Conservation (phyloP, 2,329 filamentous ascomycete species). For the Hymenoscyphus occultus region DNA sequence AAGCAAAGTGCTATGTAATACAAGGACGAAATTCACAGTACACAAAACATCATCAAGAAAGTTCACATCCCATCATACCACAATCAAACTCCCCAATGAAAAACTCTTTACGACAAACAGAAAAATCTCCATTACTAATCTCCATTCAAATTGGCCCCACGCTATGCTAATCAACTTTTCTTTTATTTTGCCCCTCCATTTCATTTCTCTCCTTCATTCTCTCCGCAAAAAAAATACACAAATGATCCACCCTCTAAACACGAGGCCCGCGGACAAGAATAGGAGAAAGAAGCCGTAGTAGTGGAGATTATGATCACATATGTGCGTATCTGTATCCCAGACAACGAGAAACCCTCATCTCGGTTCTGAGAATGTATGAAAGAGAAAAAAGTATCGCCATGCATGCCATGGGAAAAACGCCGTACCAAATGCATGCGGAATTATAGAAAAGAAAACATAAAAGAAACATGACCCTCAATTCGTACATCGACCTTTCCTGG, state of each 20-base stretch:
- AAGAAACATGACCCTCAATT: neutral
- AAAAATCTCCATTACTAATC: too few relatives aligned
- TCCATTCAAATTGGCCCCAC: neutral
- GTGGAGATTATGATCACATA: neutral
- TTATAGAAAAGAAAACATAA: neutral
- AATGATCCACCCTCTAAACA: neutral
- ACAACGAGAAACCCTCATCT: neutral
- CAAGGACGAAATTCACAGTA: too few relatives aligned
- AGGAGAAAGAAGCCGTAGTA: neutral
- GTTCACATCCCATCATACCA: too few relatives aligned
- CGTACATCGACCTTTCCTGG: neutral
- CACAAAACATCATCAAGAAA: too few relatives aligned
- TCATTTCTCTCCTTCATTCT: neutral
- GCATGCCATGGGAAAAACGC: neutral
- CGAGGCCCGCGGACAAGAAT: neutral
- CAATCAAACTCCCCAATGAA: too few relatives aligned
- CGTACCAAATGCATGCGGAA: constrained; percentile 4
- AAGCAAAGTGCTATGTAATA: too few relatives aligned
- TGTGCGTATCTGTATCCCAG: neutral
- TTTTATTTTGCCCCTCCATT: neutral
- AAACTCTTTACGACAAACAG: too few relatives aligned
- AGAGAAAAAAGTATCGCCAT: too few relatives aligned
- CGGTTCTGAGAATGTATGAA: neutral
- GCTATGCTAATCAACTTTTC: constrained; percentile 1
- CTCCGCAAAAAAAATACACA: neutral